Conservation (phyloP, 1,284 basidiomycete species). For the Ceratobasidium sp. region DNA sequence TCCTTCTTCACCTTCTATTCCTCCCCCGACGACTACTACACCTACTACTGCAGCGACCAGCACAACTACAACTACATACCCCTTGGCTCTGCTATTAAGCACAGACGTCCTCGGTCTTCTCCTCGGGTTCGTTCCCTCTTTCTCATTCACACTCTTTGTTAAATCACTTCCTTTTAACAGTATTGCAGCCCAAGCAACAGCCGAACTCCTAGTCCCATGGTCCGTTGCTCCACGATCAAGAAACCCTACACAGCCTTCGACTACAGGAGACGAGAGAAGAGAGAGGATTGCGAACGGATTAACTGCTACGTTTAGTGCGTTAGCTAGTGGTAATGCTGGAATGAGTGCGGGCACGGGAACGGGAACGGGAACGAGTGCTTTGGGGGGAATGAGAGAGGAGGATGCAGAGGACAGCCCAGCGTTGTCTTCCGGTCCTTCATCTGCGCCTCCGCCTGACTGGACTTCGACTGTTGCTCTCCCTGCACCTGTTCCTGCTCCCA, state of each 20-base stretch:
- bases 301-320: conserved; percentile 32
- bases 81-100: conserved; percentile 56
- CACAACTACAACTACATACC: not conserved
- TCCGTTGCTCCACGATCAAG: conserved; percentile 43
- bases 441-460: too few species aligned
- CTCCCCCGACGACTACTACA: not conserved
- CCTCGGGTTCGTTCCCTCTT: conserved; percentile 69
- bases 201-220: conserved; percentile 40
- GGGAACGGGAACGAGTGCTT: not conserved
- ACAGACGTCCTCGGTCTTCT: conserved; percentile 84
- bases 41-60: not conserved
- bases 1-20: too few species aligned
- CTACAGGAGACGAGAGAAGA: conserved; percentile 59
- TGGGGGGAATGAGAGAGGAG: not conserved
- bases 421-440: too few species aligned
- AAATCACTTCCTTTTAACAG: conserved; percentile 6
- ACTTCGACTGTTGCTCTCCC: too few species aligned
- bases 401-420: too few species aligned
- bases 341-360: not conserved
- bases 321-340: not conserved
- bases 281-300: conserved; percentile 30
- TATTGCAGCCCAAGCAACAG: conserved; percentile 42
- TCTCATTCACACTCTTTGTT: conserved; percentile 45
- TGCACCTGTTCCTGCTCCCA: too few species aligned
- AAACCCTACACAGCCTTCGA: conserved; percentile 68